phyloP scores from a whole-genome alignment of 78 protist species.

The Creolimax fragrantissima region DNA sequence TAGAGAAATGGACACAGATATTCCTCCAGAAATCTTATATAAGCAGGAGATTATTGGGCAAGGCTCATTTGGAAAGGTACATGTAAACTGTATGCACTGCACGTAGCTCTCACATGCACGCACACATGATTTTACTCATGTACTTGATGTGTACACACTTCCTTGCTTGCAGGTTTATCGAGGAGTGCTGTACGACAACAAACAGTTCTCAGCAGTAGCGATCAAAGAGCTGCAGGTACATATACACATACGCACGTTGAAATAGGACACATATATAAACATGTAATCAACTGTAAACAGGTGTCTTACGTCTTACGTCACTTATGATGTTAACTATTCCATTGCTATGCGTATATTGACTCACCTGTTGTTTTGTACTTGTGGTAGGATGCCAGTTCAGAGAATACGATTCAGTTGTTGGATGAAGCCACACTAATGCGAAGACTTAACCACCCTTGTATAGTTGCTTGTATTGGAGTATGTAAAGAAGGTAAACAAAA shows the following conservation, averaged over 20 bases:
- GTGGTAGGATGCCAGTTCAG: background rate
- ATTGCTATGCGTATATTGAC: no score
- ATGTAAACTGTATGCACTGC: background rate
- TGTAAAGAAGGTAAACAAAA: background rate
- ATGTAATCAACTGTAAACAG: no score
- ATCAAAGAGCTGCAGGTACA: background rate
- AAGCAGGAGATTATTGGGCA: constrained; percentile 4
- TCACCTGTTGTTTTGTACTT: no score
- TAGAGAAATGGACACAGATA: background rate
- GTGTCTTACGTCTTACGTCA: no score
- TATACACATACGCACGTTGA: no score
- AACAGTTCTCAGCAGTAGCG: background rate
- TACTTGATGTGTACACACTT: no score
- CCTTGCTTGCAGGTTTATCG: background rate
- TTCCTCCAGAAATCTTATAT: background rate
- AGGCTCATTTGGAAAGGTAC: background rate
- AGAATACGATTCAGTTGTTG: background rate
- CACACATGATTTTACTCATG: no score
- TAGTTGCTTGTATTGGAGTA: background rate
- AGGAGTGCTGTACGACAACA: constrained; percentile 1
- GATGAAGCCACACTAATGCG: background rate
- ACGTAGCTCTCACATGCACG: no score
- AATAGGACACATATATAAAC: no score
- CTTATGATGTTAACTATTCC: no score
- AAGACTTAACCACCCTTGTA: background rate